These are phyloP conservation scores for Parafenestella ontariensis DNA, from an alignment of 2,329 filamentous ascomycete genomes.

Conservation along the genomic window DNA sequence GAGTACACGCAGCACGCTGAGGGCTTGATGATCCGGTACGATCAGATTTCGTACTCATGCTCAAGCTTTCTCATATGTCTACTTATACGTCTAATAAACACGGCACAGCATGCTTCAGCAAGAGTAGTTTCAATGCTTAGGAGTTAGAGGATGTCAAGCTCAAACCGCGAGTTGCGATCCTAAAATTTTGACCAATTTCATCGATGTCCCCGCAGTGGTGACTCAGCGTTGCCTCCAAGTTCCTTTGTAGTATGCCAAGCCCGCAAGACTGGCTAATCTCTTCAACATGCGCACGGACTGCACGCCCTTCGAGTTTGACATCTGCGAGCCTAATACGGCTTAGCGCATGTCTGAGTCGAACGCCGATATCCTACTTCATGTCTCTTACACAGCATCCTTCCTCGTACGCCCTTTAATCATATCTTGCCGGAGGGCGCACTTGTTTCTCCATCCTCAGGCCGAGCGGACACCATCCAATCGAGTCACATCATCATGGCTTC, in stretches of 20 bases:
- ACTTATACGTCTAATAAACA: background rate
- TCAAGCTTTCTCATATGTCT: background rate
- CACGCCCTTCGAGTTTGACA: constrained; percentile 26
- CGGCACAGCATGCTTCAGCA: background rate
- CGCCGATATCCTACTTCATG: constrained; percentile 5
- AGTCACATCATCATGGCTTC: constrained; percentile 32
- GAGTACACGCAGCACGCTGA: background rate
- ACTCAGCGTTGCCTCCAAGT: constrained; percentile 15
- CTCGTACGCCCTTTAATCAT: constrained; percentile 14
- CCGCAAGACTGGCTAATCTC: constrained; percentile 14
- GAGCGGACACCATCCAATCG: background rate
- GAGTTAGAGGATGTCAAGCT: background rate
- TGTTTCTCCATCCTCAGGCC: constrained; percentile 8
- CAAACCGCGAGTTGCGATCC: background rate
- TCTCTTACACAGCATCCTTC: constrained; percentile 18
- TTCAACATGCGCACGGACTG: constrained; percentile 18
- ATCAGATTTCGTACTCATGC: background rate
- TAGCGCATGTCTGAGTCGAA: constrained; percentile 8
- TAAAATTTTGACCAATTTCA: background rate
- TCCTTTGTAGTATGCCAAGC: constrained; percentile 8
- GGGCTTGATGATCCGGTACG: constrained; percentile 3
- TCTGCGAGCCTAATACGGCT: constrained; percentile 5
- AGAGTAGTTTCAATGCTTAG: background rate
- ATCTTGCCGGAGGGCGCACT: constrained; percentile 22
- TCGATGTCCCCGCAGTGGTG: constrained; percentile 1